Evolutionary conservation across 2,329 filamentous ascomycete genomes (phyloP).

Genomic region (Blumeriella jaapii): DNA sequence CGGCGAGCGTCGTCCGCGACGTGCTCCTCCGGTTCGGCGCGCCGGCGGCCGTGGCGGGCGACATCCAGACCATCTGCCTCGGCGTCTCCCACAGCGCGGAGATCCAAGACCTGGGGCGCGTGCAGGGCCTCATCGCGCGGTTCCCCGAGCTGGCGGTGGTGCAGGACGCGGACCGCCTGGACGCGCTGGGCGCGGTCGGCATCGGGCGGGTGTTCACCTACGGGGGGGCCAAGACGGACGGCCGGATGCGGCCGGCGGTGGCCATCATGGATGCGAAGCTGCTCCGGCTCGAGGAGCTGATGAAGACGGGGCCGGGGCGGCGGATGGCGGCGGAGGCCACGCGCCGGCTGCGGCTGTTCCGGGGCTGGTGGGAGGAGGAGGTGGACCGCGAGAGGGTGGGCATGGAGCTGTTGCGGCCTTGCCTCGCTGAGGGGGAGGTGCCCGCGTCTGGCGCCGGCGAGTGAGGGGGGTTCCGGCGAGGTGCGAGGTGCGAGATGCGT

Average conservation of each 20-base stretch:
- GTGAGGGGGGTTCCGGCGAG: not conserved
- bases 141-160: conserved; percentile 73
- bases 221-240: conserved; percentile 47
- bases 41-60: conserved; percentile 43
- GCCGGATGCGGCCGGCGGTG: conserved; percentile 50
- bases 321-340: conserved; percentile 40
- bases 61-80: conserved; percentile 60
- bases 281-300: conserved; percentile 40
- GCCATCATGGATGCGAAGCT: conserved; percentile 69
- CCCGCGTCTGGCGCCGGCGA: not conserved
- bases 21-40: conserved; percentile 48
- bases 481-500: no score
- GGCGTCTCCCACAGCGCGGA: conserved; percentile 73
- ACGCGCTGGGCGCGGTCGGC: conserved; percentile 79
- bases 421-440: not conserved
- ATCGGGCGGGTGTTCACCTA: conserved; percentile 69
- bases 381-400: conserved; percentile 3
- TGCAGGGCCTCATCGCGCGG: conserved; percentile 46
- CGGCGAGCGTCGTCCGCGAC: conserved; percentile 40
- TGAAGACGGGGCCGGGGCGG: conserved; percentile 47
- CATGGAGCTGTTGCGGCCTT: conserved; percentile 1
- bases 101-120: conserved; percentile 46
- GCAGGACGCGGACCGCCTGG: conserved; percentile 87
- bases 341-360: conserved; percentile 37
- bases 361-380: conserved; percentile 45